Evolutionary conservation across 1,284 basidiomycete genomes (phyloP), one percentile per base, ranked within the genome.

Genomic region (Earliella scabrosa): DNA sequence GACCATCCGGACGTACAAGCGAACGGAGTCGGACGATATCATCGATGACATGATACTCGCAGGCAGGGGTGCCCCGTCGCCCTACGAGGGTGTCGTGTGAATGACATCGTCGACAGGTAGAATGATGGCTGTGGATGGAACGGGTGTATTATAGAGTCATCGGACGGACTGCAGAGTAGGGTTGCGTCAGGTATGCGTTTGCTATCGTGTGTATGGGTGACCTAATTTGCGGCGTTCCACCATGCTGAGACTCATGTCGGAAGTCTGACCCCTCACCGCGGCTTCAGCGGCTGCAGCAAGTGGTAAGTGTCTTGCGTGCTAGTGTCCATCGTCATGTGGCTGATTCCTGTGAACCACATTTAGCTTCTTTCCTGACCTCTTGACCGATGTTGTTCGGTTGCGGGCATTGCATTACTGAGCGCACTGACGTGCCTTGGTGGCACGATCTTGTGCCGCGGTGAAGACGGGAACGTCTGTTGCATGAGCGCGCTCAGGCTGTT

Each of bases 1-100:
- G 77, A 92, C 83, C 4, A 92, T 98, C 66, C 77, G 82, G 66
- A 97, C 95, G 20, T 95, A 91, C 74, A 97, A 97, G 73, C 83
- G 89, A n/a, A 87, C 88, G 6, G 90, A 93, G 68, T 77, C 84
- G 47, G 87, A 88, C 39, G 82, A 84, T 53, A 78, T 91, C 21
- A 62, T 93, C 31, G 90, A 95, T 66, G 74, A 82, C 59, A 78
- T 87, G 75, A 68, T 83, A 16, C 75, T 92, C 7, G 77, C 78
- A 2, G 90, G 90, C 3, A 60, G 53, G 10, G 72, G 72, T 8
- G 70, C 71, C 4, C 68, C 72, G 1, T 52, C 58, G 4, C 57
- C 60, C 23, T 70, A 63, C 27, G 58, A 60, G 27, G 58, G 58
- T 24, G 29, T 44, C 16, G 41, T 39, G 3, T 59, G 50, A 53